A percentile compares a stretch with the other conserved stretches of the same genome.
These are phyloP conservation scores for Rutstroemia sp. DNA, from an alignment of 2,329 filamentous ascomycete genomes.

Conservation along the genomic window DNA sequence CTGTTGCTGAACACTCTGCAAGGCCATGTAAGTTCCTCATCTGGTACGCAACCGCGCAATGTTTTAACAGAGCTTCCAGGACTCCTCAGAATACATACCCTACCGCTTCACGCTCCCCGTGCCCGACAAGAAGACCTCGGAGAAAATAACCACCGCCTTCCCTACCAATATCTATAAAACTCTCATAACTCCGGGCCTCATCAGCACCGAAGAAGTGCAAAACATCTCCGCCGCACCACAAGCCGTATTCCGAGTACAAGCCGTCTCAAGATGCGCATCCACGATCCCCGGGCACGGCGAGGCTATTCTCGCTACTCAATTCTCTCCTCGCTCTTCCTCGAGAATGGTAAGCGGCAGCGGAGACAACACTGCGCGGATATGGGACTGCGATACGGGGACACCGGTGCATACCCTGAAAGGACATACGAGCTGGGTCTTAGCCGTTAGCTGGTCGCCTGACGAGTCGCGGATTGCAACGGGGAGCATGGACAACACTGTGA, in stretches of 20 bases:
- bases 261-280: slow-evolving; percentile 82
- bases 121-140: slow-evolving; percentile 31
- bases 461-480: slow-evolving; percentile 76
- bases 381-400: slow-evolving; percentile 91
- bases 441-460: slow-evolving; percentile 81
- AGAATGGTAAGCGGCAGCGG: slow-evolving; percentile 83
- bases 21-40: slow-evolving; percentile 51
- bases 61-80: slow-evolving; percentile 29
- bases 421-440: slow-evolving; percentile 85
- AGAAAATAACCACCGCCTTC: slow-evolving; percentile 34
- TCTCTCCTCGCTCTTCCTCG: slow-evolving; percentile 71
- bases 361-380: slow-evolving; percentile 85
- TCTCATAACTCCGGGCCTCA: slow-evolving; percentile 33
- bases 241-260: slow-evolving; percentile 87
- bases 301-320: slow-evolving; percentile 78
- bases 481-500: slow-evolving; percentile 87
- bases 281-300: slow-evolving; percentile 87
- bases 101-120: slow-evolving; percentile 56
- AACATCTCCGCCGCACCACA: slow-evolving; percentile 64
- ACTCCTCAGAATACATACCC: slow-evolving; percentile 54
- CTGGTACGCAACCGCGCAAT: slow-evolving; percentile 14
- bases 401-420: slow-evolving; percentile 79
- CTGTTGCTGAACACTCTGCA: slow-evolving; percentile 79
- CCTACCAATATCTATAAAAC: slow-evolving; percentile 38
- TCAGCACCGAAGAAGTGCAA: slow-evolving; percentile 32